Base-by-base conservation (phyloP, 2,329 filamentous ascomycete genomes). In the Aspergillus amoenus region DNA sequence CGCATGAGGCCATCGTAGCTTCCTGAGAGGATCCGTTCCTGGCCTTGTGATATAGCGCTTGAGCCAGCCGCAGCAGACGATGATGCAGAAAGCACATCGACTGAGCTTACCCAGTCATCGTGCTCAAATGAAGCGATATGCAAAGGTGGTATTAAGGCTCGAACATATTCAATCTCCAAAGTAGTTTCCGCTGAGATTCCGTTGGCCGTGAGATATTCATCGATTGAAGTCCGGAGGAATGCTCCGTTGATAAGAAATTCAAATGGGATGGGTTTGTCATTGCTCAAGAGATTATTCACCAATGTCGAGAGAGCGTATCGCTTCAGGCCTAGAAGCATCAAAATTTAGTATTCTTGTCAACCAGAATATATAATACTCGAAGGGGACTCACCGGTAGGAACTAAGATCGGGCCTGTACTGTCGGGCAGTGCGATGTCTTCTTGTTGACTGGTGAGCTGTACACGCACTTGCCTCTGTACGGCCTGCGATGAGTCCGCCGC, bases 181-280 rank as follows among this genome's bases (percentile, higher is more conserved):
- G 89, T 93, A 4, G 88, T 89, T 79, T 99, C 94, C 42, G 91
- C 85, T 18, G 91, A 96, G 60, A 97, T 87, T 49, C 93, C 93
- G 69, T 94, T 90, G 61, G 87, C 81, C 15, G 87, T 87, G 59
- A 99, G 85, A 76, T 96, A 96, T 69, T 97, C 90, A 72, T 96
- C 91, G 64, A 99, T 85, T 17, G 90, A 91, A 24, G 92, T 90
- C 61, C 90, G 88, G 51, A 99, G 84, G 75, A 96, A 97, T 69
- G 89, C 88, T 73, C 94, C 94, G 75, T 97, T 94, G 77, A 96
- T 88, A 66, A 99, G 84, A 79, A 99, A 97, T 76, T 99, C 94
- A 76, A 99, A 76, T 13, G 79, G 79, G 39, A 80, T 69, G 15
- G 78, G 74, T 66, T 81, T 82, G 52, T 81, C 79, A 57, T 78